Conservation (phyloP, 306 rosid species). For the Dalbergia cultrata region DNA sequence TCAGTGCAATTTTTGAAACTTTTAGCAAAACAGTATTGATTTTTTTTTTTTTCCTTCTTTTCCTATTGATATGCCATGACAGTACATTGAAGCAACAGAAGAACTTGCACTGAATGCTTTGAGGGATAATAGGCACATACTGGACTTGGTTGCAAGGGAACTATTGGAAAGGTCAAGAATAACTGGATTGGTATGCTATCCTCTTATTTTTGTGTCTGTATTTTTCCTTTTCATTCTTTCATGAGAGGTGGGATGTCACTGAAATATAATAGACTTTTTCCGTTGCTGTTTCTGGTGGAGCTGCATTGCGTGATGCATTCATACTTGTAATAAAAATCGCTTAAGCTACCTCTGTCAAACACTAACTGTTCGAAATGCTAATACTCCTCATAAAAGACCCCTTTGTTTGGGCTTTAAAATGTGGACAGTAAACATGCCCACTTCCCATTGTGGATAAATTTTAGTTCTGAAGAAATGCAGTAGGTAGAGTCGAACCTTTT, state of each 20-base stretch:
- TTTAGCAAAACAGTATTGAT: too few relatives aligned
- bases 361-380: neutral
- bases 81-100: slow-evolving; percentile 96
- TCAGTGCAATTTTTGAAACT: too few relatives aligned
- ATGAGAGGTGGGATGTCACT: neutral
- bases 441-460: neutral
- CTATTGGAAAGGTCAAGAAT: slow-evolving; percentile 87
- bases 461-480: slow-evolving; percentile 6
- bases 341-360: neutral
- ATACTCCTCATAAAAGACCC: neutral
- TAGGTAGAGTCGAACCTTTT: neutral
- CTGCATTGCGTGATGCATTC: slow-evolving; percentile 5
- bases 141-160: slow-evolving; percentile 77
- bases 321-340: neutral
- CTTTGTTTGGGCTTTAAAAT: neutral
- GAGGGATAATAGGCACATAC: slow-evolving; percentile 78
- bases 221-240: neutral
- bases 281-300: neutral
- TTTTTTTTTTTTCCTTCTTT: too few relatives aligned
- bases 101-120: slow-evolving; percentile 87
- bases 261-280: neutral
- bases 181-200: slow-evolving; percentile 82
- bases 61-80: slow-evolving; percentile 48
- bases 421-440: neutral
- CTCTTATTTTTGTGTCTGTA: slow-evolving; percentile 16